Evolutionary conservation across 495 filamentous ascomycete genomes (phyloP).

Genomic region (Penicillium simplicissimum): DNA sequence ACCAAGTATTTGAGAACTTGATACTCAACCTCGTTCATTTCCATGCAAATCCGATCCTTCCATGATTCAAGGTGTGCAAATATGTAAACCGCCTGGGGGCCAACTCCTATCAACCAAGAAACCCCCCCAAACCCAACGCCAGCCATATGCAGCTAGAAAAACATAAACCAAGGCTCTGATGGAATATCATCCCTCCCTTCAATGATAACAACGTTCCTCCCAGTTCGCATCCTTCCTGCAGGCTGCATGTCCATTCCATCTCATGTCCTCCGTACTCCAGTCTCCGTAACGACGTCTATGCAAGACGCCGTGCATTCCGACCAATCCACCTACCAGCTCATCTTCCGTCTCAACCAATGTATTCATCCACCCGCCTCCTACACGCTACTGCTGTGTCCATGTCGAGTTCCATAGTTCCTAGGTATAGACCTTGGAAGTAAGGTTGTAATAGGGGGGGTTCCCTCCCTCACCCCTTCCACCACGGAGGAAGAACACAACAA

Average conservation of each 20-base stretch:
- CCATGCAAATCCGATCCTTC: neutral
- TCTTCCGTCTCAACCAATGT: neutral
- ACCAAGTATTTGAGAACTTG: neutral
- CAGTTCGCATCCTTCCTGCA: neutral
- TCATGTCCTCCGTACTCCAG: neutral
- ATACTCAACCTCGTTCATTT: neutral
- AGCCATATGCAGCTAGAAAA: conserved; percentile 16
- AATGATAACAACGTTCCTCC: neutral
- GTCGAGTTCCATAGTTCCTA: too few relatives aligned
- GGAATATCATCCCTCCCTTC: neutral
- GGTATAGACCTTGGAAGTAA: too few relatives aligned
- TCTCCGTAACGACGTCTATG: neutral
- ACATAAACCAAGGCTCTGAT: neutral
- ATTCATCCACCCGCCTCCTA: neutral
- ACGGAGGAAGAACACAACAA: neutral
- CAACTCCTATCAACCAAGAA: neutral
- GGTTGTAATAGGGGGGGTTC: too few relatives aligned
- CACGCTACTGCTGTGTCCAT: too few relatives aligned
- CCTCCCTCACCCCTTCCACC: neutral
- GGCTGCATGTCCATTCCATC: neutral
- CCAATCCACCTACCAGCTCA: neutral
- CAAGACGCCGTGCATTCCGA: neutral
- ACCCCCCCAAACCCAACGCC: too few relatives aligned
- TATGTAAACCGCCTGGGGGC: neutral
- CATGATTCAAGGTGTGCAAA: neutral